Evolutionary conservation across 441 rosid species (phyloP).

Genomic region (Adansonia rubrostipa): DNA sequence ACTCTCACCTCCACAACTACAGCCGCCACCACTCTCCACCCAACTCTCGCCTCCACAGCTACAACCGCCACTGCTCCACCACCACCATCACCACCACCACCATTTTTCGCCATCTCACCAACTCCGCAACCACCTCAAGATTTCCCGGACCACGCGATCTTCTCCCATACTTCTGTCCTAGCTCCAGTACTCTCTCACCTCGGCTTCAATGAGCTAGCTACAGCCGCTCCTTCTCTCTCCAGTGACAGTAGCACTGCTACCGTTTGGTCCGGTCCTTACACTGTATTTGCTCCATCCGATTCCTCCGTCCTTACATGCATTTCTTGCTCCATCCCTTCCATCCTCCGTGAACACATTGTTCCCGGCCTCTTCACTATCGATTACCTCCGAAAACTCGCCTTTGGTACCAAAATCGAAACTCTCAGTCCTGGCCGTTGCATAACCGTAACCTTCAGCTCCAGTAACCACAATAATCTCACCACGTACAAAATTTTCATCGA

Average conservation of each 20-base stretch:
- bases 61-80: neutral
- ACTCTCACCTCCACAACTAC: neutral
- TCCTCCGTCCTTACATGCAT: conserved; percentile 52
- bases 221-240: conserved; percentile 46
- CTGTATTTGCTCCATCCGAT: conserved; percentile 69
- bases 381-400: conserved; percentile 53
- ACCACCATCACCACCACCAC: neutral
- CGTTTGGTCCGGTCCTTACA: conserved; percentile 60
- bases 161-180: conserved; percentile 42
- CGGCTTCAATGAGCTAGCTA: conserved; percentile 59
- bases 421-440: conserved; percentile 63
- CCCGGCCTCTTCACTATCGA: conserved; percentile 60
- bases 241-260: conserved; percentile 33
- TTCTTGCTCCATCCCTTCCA: conserved; percentile 46
- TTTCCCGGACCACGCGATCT: conserved; percentile 31
- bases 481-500: conserved; percentile 46
- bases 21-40: neutral
- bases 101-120: conserved; percentile 10
- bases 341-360: conserved; percentile 69
- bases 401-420: conserved; percentile 59
- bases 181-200: conserved; percentile 60
- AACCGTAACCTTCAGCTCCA: conserved; percentile 43
- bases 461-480: conserved; percentile 27
- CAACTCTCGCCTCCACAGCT: neutral
- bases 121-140: conserved; percentile 10